These are phyloP conservation scores for Cystobasidium slooffiae DNA, from an alignment of 1,284 basidiomycete species.

Conservation along the genomic window DNA sequence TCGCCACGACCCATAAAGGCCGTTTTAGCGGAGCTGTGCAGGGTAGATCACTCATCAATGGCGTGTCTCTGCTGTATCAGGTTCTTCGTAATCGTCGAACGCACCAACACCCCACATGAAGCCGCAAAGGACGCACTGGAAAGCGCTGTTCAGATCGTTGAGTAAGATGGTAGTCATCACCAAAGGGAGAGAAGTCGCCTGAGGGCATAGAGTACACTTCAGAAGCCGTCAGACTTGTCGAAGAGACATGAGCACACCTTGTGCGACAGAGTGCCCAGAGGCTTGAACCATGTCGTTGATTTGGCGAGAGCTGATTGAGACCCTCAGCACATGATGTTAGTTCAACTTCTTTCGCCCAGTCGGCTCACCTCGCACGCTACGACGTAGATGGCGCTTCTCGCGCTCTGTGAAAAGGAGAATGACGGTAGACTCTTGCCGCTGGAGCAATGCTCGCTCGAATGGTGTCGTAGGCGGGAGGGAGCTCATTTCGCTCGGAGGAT, in stretches of 20 bases:
- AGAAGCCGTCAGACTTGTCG: too few species aligned
- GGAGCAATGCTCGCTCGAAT: slow-evolving; percentile 25
- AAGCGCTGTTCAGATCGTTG: slow-evolving; percentile 24
- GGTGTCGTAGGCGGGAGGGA: neutral
- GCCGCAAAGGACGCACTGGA: slow-evolving; percentile 19
- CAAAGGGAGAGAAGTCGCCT: slow-evolving; percentile 1
- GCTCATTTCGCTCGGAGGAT: neutral
- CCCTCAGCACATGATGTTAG: neutral
- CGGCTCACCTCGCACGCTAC: neutral
- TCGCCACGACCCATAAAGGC: neutral
- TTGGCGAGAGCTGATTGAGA: slow-evolving; percentile 4
- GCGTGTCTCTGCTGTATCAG: neutral
- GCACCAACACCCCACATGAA: slow-evolving; percentile 23
- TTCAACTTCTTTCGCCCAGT: neutral
- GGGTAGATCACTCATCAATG: too few species aligned
- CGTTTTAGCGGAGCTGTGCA: slow-evolving; percentile 12
- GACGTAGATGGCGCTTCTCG: slow-evolving; percentile 5
- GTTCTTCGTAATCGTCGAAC: neutral
- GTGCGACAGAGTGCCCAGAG: slow-evolving; percentile 14
- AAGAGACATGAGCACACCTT: neutral
- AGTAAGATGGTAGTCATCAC: slow-evolving; percentile 12
- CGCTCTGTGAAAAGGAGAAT: slow-evolving; percentile 15
- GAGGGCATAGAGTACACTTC: neutral
- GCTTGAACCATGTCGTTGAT: slow-evolving; percentile 15
- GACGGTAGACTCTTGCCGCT: slow-evolving; percentile 25